Conservation (phyloP, 495 filamentous ascomycete genomes). For the Cudoniella acicularis region DNA sequence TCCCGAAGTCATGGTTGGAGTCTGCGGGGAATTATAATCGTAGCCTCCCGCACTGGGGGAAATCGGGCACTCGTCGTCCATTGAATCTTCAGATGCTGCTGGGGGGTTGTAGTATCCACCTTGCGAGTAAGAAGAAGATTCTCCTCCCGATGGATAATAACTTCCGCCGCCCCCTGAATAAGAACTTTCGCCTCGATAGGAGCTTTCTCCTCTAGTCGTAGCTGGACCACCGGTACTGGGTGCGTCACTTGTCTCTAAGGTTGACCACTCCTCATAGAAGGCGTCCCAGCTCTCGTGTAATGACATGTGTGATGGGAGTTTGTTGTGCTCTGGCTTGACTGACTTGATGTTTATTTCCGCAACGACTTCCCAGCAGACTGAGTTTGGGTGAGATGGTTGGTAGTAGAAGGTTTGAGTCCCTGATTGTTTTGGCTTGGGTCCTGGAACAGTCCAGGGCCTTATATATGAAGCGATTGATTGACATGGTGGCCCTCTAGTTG, state of each 20-base stretch:
- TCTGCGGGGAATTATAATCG: background rate
- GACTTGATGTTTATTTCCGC: background rate
- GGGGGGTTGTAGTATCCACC: too few relatives aligned
- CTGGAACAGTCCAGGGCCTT: background rate
- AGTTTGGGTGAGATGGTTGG: background rate
- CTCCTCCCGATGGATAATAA: too few relatives aligned
- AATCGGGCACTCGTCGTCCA: background rate
- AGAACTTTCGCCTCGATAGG: too few relatives aligned
- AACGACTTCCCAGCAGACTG: background rate
- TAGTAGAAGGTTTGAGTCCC: background rate
- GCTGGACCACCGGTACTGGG: too few relatives aligned
- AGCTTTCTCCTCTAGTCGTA: too few relatives aligned
- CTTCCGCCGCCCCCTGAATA: too few relatives aligned
- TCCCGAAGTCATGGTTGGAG: background rate
- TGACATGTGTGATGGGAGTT: background rate
- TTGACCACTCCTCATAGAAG: background rate
- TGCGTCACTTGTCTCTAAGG: background rate
- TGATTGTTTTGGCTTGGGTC: background rate
- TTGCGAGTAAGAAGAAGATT: too few relatives aligned
- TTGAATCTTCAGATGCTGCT: background rate
- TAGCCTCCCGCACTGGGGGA: background rate
- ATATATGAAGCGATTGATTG: background rate
- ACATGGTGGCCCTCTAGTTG: background rate
- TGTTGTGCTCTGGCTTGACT: background rate
- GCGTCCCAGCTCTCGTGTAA: background rate